Conservation (phyloP, 768 basidiomycete species). For the Suillus cothurnatus region DNA sequence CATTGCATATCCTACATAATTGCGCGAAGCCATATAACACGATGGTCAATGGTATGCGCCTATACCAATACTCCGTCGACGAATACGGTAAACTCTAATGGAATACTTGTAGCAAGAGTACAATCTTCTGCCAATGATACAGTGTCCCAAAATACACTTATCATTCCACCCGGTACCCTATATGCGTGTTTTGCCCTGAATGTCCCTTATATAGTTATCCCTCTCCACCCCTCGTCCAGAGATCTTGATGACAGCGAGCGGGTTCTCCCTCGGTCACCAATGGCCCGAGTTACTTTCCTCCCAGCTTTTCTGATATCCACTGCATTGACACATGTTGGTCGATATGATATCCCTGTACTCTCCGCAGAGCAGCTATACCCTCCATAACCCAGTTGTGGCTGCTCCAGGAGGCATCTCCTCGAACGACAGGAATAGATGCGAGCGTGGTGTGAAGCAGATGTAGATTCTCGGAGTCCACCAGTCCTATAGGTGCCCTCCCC, state of each 20-base stretch:
- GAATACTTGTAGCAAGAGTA: conserved; percentile 19
- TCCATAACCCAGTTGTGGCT: conserved; percentile 36
- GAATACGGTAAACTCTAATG: neutral
- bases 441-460: conserved; percentile 31
- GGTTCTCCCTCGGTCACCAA: neutral
- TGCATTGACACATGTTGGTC: conserved; percentile 32
- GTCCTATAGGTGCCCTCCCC: conserved; percentile 25
- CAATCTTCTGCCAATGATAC: conserved; percentile 21
- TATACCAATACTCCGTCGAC: neutral
- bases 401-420: conserved; percentile 30
- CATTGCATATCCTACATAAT: conserved; percentile 2
- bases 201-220: conserved; percentile 13
- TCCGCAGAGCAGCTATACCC: conserved; percentile 30
- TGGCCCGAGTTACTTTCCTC: conserved; percentile 22
- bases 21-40: neutral
- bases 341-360: conserved; percentile 28
- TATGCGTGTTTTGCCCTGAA: conserved; percentile 23
- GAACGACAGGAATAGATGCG: conserved; percentile 26
- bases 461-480: conserved; percentile 31
- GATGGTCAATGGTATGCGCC: neutral
- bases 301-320: conserved; percentile 31
- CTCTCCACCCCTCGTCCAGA: conserved; percentile 1
- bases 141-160: conserved; percentile 19
- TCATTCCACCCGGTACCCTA: neutral
- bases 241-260: conserved; percentile 1